phyloP scores from a whole-genome alignment of 2,329 filamentous ascomycete genomes.

The Orbilia blumenaviensis region DNA sequence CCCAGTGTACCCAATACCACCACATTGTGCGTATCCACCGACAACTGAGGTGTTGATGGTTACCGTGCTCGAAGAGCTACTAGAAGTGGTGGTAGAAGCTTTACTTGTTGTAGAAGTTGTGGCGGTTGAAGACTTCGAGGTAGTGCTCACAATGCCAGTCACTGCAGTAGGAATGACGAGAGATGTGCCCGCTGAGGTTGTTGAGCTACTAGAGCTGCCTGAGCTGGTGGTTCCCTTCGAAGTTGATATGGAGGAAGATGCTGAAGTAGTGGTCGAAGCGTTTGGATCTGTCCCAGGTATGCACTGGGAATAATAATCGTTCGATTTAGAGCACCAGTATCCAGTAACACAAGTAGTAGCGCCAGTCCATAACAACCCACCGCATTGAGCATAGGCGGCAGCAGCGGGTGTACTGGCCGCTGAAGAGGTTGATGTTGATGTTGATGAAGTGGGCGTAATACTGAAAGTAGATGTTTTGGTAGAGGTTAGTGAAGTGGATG shows the following conservation, averaged over 20 bases:
- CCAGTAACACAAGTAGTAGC: conserved; percentile 33
- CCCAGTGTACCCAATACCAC: conserved; percentile 3
- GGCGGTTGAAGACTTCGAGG: not conserved
- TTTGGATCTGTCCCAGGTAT: conserved; percentile 21
- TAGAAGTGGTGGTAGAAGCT: not conserved
- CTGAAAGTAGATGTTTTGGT: not conserved
- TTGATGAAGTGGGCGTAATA: no score
- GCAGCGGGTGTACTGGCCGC: not conserved
- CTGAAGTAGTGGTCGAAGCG: conserved; percentile 23
- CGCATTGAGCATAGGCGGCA: conserved; percentile 16
- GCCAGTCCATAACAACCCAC: conserved; percentile 1
- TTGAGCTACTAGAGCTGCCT: not conserved
- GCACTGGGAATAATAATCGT: conserved; percentile 52
- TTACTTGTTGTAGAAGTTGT: not conserved
- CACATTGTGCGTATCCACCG: conserved; percentile 23
- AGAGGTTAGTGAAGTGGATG: no score
- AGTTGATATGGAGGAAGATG: not conserved
- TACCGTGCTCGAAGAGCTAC: not conserved
- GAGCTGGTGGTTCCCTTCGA: conserved; percentile 1
- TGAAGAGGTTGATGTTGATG: not conserved
- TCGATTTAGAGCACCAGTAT: conserved; percentile 20
- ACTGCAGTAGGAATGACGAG: not conserved
- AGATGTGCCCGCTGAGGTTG: not conserved
- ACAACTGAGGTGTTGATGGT: not conserved
- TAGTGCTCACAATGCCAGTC: not conserved